Base-by-base conservation (phyloP, 768 basidiomycete species). In the Collybia sordida region DNA sequence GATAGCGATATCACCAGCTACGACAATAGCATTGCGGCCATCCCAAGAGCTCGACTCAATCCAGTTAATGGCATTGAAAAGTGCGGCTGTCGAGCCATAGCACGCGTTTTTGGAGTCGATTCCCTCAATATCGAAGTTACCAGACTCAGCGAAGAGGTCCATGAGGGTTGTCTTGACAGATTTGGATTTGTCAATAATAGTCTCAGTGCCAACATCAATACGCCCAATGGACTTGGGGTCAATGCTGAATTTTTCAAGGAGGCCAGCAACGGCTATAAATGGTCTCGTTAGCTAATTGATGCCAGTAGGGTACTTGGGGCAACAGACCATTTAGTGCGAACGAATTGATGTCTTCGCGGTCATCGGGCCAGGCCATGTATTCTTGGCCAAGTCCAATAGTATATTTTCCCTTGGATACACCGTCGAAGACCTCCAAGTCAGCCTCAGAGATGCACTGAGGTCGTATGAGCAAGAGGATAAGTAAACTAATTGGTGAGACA, bases 1-100 rank as follows among this genome's bases (percentile, higher is more conserved):
- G 60, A 98, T 88, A 38, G 97, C 97, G 63, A 99, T 98, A 64
- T 99, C 97, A 53, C 94, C 97, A 27, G 84, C 86, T 43, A 98
- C 93, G 53, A 98, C 94, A 55, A 99, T 94, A 9, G 97, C 96
- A 66, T 96, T 93, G 47, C 96, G 84, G 43, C 96, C 96, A 60
- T 99, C 96, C 97, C 96, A 99, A 4, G 89, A 93, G 43, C 84
- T 85, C 28, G 88, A 90, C 68, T 99, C 96, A 52, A 98, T 76
- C 97, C 97, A 99, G 81, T 99, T 99, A 65, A 96, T 77, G 42
- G 93, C 90, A 72, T 99, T 99, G 85, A 98, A 99, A 49, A 99
- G 84, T 3, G 97, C 97, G 39, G 97, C 97, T 19, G 97, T 99
- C 28, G 93, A 95, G 23, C 97, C 97, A 63, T 99, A 99, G 77